Evolutionary conservation across 1,284 basidiomycete species (phyloP).

Genomic region (Rhodotorula sp.): DNA sequence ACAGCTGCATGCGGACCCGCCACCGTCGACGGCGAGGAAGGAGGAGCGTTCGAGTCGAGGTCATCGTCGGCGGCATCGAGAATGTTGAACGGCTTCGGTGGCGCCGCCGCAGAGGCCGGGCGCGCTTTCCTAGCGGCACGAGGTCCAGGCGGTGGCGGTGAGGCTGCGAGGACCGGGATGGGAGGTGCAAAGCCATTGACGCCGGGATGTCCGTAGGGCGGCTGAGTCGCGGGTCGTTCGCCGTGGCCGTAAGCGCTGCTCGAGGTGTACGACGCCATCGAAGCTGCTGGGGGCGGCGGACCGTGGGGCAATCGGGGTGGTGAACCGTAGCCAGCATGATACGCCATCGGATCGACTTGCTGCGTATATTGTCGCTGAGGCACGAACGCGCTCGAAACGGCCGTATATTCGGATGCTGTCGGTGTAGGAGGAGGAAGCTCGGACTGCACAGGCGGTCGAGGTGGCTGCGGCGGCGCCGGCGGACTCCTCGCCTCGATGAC

Average conservation of each 20-base stretch:
- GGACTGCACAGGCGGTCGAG: not conserved
- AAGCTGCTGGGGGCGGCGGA: not conserved
- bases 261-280: not conserved
- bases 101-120: constrained; percentile 14
- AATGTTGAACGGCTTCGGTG: constrained; percentile 38
- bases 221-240: too few species aligned
- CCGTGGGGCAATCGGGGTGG: not conserved
- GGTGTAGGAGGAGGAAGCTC: not conserved
- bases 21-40: constrained; percentile 39
- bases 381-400: not conserved
- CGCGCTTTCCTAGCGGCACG: constrained; percentile 11
- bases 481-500: not conserved
- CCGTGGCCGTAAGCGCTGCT: not conserved
- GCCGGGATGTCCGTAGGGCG: not conserved
- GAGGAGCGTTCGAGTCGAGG: not conserved
- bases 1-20: not conserved
- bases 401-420: constrained; percentile 5
- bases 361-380: not conserved
- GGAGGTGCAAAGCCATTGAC: not conserved
- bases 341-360: not conserved
- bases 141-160: constrained; percentile 21
- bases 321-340: not conserved
- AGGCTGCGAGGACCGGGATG: not conserved
- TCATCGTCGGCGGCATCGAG: constrained; percentile 42
- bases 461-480: not conserved